phyloP scores from a whole-genome alignment of 129 eudicot genomes.

The Erigeron canadensis region DNA sequence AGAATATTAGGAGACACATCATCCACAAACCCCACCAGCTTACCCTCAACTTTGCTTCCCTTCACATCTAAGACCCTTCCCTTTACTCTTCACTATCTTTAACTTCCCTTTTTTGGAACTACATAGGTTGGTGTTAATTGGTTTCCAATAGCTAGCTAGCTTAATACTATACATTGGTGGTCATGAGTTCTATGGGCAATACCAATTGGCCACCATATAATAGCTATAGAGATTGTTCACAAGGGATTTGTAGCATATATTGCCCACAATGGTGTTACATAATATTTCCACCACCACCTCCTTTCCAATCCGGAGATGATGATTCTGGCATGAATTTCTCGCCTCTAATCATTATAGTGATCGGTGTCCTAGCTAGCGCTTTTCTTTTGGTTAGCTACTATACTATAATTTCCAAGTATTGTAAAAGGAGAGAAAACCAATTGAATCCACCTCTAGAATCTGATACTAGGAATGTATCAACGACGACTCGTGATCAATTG shows the following conservation, averaged over 20 bases:
- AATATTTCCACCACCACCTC: conserved; percentile 52
- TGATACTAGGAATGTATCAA: conserved; percentile 24
- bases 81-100: conserved; percentile 37
- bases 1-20: conserved; percentile 43
- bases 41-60: conserved; percentile 41
- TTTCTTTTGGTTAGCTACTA: conserved; percentile 73
- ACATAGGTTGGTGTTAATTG: conserved; percentile 26
- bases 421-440: conserved; percentile 46
- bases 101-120: conserved; percentile 26
- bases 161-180: conserved; percentile 25
- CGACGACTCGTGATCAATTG: conserved; percentile 42
- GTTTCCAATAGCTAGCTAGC: conserved; percentile 8
- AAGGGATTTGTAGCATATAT: conserved; percentile 51
- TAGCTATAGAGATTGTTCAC: conserved; percentile 67
- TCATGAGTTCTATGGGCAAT: conserved; percentile 57
- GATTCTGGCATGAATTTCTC: conserved; percentile 52
- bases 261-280: conserved; percentile 22
- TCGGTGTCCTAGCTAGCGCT: conserved; percentile 58
- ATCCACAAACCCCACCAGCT: conserved; percentile 25
- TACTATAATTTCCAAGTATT: conserved; percentile 59
- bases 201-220: conserved; percentile 57
- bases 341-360: conserved; percentile 66
- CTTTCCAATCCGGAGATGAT: conserved; percentile 30
- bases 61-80: conserved; percentile 45
- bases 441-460: conserved; percentile 19